Evolutionary conservation across 2,329 filamentous ascomycete species (phyloP), one percentile per base, ranked within the genome.

Genomic region (Claviceps humidiphila): DNA sequence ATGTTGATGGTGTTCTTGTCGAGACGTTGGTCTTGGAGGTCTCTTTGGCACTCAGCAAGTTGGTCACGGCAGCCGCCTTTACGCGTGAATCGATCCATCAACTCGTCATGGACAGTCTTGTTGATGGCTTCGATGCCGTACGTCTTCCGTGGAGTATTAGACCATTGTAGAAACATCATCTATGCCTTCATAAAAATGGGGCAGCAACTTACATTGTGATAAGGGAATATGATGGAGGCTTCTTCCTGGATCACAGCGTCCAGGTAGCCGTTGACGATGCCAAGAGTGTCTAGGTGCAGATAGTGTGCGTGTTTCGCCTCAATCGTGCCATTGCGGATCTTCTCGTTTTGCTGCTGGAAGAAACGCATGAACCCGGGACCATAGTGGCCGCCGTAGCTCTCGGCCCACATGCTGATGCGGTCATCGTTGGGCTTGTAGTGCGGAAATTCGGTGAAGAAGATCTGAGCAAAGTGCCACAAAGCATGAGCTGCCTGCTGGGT

Each of bases 311-410:
- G 60, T 34, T 77, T 73, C 37, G 59, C 59, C 6, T 56, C 57
- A 22, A 63, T 58, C 1, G 57, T 62, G 13, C 64, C 63, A 42
- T 63, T 59, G 1, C 53, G 51, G 44, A 68, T 64, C 55, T 70
- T 71, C n/a, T 70, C 64, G 55, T 88, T 89, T 64, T 87, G 81
- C 52, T 77, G 63, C 61, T 84, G 74, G 68, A 75, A 78, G 54
- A 74, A 67, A 2, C 68, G 67, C 16, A 79, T 76, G 59, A 86
- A 83, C 0, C 75, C 74, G 0, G 82, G 82, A 0, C 81, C 84
- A 59, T 86, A 88, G 55, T 81, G 79, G 5, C 85, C 85, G 34
- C 82, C 78, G 64, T 87, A 84, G 62, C 79, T 83, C 65, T 87
- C 82, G 0, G 81, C 75, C 60, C 84, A 85, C 2, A 87, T 66